Percentiles rank a stretch among this genome's conserved stretches.
Conservation (phyloP, 1,284 basidiomycete species). For the Moesziomyces sp. region DNA sequence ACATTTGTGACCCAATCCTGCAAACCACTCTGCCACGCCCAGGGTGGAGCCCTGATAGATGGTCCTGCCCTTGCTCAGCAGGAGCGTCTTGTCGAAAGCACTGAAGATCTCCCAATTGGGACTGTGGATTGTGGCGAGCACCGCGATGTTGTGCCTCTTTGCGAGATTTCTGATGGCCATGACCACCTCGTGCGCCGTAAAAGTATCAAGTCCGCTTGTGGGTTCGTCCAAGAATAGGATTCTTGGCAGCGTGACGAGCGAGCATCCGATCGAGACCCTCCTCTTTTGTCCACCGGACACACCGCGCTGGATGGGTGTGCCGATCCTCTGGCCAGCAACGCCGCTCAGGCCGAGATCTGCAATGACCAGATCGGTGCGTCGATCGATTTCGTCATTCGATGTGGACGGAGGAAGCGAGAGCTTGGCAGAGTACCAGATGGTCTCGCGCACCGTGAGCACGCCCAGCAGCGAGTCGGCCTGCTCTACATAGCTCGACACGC, state of each 20-base stretch:
- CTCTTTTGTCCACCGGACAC: conserved; percentile 69
- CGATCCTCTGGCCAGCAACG: conserved; percentile 65
- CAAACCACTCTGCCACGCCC: conserved; percentile 53
- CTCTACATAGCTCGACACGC: conserved; percentile 67
- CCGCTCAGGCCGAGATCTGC: conserved; percentile 59
- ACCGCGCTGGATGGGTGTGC: conserved; percentile 69
- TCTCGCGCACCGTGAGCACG: conserved; percentile 69
- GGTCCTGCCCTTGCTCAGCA: conserved; percentile 61
- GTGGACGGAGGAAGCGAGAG: conserved; percentile 48
- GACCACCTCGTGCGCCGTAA: conserved; percentile 65
- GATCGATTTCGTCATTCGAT: conserved; percentile 4
- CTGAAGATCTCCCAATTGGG: conserved; percentile 66
- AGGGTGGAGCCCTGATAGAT: conserved; percentile 53
- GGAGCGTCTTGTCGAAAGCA: conserved; percentile 60
- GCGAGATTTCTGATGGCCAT: conserved; percentile 56
- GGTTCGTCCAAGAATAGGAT: conserved; percentile 70
- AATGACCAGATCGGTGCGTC: conserved; percentile 50
- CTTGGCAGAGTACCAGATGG: conserved; percentile 65
- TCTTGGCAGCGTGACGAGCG: conserved; percentile 66
- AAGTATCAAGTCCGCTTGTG: conserved; percentile 63
- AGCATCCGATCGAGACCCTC: conserved; percentile 67
- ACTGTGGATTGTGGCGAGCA: conserved; percentile 68
- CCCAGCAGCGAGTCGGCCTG: conserved; percentile 69
- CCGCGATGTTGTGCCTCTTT: conserved; percentile 54
- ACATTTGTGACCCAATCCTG: conserved; percentile 39